phyloP scores from a whole-genome alignment of 1,284 basidiomycete genomes.

The Rhodotorula glutinis region DNA sequence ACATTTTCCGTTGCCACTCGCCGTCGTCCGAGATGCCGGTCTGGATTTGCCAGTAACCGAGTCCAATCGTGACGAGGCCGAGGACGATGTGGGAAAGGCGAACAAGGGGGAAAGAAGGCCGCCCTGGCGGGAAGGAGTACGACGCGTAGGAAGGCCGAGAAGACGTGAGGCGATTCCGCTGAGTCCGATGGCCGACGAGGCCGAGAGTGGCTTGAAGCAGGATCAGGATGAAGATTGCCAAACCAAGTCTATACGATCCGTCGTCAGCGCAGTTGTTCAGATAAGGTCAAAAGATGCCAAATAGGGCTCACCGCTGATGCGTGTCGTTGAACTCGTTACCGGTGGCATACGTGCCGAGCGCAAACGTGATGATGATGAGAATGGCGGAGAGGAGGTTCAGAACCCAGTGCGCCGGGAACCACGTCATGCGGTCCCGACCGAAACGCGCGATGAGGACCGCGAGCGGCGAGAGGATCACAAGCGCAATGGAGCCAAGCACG shows the following conservation, averaged over 20 bases:
- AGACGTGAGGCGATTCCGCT: constrained; percentile 9
- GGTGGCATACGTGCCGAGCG: constrained; percentile 4
- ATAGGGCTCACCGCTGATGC: constrained; percentile 9
- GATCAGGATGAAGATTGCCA: constrained; percentile 29
- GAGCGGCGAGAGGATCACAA: constrained; percentile 25
- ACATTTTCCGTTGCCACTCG: constrained; percentile 8
- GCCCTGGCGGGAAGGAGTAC: neutral
- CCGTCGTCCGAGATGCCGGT: constrained; percentile 14
- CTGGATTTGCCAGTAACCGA: constrained; percentile 23
- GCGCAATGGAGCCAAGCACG: constrained; percentile 60
- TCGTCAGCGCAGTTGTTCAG: neutral
- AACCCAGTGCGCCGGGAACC: constrained; percentile 22
- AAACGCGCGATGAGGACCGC: constrained; percentile 29
- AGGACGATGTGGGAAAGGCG: constrained; percentile 29
- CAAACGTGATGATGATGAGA: constrained; percentile 19
- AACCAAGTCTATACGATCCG: constrained; percentile 17
- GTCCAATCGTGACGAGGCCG: constrained; percentile 14
- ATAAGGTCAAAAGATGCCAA: neutral
- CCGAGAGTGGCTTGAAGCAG: constrained; percentile 25
- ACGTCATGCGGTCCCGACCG: constrained; percentile 13
- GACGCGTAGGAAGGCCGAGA: constrained; percentile 17
- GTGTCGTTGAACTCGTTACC: constrained; percentile 9
- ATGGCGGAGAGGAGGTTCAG: constrained; percentile 14
- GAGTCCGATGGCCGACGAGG: constrained; percentile 12
- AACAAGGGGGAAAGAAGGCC: neutral